Conservation (phyloP, 805 yeast genomes). For the Cyberlindnera lachancei region DNA sequence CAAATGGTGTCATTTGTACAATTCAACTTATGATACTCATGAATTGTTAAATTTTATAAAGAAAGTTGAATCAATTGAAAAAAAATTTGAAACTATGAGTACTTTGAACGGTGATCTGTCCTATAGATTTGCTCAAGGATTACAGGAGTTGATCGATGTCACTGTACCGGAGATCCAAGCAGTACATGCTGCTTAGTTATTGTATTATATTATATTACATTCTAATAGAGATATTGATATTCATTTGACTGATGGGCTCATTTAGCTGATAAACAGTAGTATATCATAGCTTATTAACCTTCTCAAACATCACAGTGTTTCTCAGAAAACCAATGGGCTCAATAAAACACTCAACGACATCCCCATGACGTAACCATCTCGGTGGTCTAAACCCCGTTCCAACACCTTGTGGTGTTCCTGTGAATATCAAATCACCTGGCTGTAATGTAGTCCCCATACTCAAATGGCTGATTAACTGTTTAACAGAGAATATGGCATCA, state of each 20-base stretch:
- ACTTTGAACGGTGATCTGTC: slow-evolving; percentile 16
- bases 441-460: slow-evolving; percentile 43
- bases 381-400: slow-evolving; percentile 39
- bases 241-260: too few species aligned
- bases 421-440: slow-evolving; percentile 48
- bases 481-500: slow-evolving; percentile 43
- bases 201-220: too few species aligned
- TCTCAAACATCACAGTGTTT: slow-evolving; percentile 23
- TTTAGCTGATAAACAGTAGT: too few species aligned
- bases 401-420: slow-evolving; percentile 53
- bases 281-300: background rate
- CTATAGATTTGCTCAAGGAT: slow-evolving; percentile 12
- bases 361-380: slow-evolving; percentile 37
- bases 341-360: slow-evolving; percentile 33
- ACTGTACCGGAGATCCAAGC: slow-evolving; percentile 9
- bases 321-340: slow-evolving; percentile 36
- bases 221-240: too few species aligned
- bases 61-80: slow-evolving; percentile 13
- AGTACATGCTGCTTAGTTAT: too few species aligned
- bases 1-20: slow-evolving; percentile 17
- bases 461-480: slow-evolving; percentile 36
- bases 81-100: slow-evolving; percentile 13
- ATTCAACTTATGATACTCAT: slow-evolving; percentile 13
- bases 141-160: slow-evolving; percentile 13
- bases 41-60: slow-evolving; percentile 14